Percentiles rank a stretch among this genome's conserved stretches.
These are phyloP conservation scores for Saturnispora mendoncae DNA, from an alignment of 805 yeast species.

Conservation along the genomic window DNA sequence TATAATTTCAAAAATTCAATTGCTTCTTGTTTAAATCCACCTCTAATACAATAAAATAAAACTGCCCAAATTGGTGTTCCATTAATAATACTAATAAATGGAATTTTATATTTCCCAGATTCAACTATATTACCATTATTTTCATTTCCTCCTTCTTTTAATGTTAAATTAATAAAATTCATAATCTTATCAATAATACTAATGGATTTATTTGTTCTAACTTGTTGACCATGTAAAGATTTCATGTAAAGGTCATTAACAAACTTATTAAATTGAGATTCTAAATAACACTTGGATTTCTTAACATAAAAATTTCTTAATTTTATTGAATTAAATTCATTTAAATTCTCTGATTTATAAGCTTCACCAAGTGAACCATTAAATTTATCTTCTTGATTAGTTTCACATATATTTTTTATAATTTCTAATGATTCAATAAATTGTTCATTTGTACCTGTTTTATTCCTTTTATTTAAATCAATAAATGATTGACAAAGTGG, in stretches of 20 bases:
- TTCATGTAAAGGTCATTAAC: constrained; percentile 50
- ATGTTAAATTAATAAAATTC: constrained; percentile 42
- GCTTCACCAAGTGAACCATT: constrained; percentile 21
- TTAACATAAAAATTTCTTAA: constrained; percentile 39
- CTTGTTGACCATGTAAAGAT: constrained; percentile 1
- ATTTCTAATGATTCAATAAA: constrained; percentile 69
- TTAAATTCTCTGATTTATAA: constrained; percentile 24
- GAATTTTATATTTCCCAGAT: constrained; percentile 37
- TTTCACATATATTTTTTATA: constrained; percentile 39
- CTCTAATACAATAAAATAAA: constrained; percentile 72
- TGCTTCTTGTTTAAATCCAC: constrained; percentile 78
- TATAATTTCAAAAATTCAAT: constrained; percentile 55
- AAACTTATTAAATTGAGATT: constrained; percentile 67
- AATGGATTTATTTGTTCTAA: constrained; percentile 4
- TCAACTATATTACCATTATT: too few relatives aligned
- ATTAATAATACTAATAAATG: constrained; percentile 59
- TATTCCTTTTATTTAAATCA: constrained; percentile 46
- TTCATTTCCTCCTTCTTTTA: constrained; percentile 31
- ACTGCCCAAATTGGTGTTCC: constrained; percentile 93
- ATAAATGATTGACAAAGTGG: constrained; percentile 54
- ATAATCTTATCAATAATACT: constrained; percentile 16
- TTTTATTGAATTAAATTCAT: constrained; percentile 27
- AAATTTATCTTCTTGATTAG: constrained; percentile 28
- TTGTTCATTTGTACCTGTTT: constrained; percentile 57
- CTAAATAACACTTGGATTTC: constrained; percentile 55